phyloP scores from a whole-genome alignment of 306 rosid genomes.

The Vicia sativa region DNA sequence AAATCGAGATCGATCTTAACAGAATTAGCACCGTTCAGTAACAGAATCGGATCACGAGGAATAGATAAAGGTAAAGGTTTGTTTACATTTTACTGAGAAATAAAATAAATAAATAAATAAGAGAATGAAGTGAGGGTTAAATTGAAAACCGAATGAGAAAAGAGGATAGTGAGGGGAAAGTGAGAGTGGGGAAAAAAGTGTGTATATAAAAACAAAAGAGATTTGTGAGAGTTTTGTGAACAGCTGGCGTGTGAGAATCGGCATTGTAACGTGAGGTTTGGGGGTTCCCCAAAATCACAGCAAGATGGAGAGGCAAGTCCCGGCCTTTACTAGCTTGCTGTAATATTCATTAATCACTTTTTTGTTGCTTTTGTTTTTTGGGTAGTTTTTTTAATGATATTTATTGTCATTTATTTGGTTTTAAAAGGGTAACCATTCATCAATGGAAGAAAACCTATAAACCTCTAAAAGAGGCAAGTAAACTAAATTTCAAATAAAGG shows the following conservation, averaged over 20 bases:
- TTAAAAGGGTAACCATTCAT: no score
- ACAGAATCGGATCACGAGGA: neutral
- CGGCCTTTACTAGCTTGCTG: neutral
- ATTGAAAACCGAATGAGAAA: neutral
- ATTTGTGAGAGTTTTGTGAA: neutral
- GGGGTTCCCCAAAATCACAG: constrained; percentile 37
- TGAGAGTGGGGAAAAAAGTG: neutral
- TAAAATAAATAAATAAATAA: neutral
- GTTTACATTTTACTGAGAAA: constrained; percentile 25
- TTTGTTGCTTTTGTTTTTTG: no score
- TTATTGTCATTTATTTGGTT: no score
- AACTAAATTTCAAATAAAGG: no score
- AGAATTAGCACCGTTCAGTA: constrained; percentile 1
- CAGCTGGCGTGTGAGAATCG: constrained; percentile 42
- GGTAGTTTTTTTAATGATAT: no score
- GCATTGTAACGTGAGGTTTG: constrained; percentile 43
- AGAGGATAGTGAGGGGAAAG: neutral
- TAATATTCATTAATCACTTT: no score
- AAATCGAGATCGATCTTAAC: constrained; percentile 38
- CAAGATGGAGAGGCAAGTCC: constrained; percentile 3
- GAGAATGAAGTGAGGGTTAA: neutral
- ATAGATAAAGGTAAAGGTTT: neutral
- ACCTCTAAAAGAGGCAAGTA: no score
- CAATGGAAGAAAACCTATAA: no score
- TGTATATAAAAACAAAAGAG: neutral